Evolutionary conservation across 1,284 basidiomycete genomes (phyloP).

Genomic region (Pseudozyma sp.): DNA sequence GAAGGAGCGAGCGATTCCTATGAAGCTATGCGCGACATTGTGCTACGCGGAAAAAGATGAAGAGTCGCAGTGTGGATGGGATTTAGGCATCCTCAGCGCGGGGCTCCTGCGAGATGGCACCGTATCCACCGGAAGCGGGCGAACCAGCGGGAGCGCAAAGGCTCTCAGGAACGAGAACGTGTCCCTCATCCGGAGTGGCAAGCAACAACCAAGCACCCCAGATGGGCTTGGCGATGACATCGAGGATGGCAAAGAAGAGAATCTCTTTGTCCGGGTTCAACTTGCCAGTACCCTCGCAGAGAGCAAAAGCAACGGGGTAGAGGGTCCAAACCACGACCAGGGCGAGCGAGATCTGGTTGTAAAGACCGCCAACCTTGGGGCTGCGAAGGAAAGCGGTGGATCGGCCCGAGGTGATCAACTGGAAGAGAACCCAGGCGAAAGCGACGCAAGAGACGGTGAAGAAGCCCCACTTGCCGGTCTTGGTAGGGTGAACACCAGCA

Average conservation of each 20-base stretch:
- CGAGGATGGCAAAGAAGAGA: constrained; percentile 58
- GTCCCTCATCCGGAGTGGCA: constrained; percentile 57
- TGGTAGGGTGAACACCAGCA: constrained; percentile 56
- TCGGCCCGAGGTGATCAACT: constrained; percentile 54
- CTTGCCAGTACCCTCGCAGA: constrained; percentile 58
- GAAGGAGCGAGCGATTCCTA: not conserved
- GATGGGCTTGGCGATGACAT: constrained; percentile 59
- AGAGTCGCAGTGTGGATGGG: not conserved
- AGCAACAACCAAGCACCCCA: constrained; percentile 59
- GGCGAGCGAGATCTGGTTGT: constrained; percentile 60
- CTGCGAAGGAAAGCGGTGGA: constrained; percentile 54
- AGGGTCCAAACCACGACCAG: constrained; percentile 57
- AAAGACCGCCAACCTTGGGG: constrained; percentile 59
- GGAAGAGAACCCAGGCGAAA: constrained; percentile 47
- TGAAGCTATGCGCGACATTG: not conserved
- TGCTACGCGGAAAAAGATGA: constrained; percentile 3
- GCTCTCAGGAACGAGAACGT: constrained; percentile 56
- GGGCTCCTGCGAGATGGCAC: constrained; percentile 55
- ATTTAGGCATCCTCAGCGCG: constrained; percentile 54
- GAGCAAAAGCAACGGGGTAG: constrained; percentile 56
- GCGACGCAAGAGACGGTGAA: constrained; percentile 55
- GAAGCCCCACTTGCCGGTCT: constrained; percentile 59
- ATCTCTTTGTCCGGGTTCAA: constrained; percentile 56
- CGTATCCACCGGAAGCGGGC: constrained; percentile 51
- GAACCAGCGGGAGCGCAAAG: constrained; percentile 47